A percentile compares a stretch with the other conserved stretches of the same genome.
Evolutionary conservation across 2,329 filamentous ascomycete genomes (phyloP).

Genomic region (Aspergillus sp.): DNA sequence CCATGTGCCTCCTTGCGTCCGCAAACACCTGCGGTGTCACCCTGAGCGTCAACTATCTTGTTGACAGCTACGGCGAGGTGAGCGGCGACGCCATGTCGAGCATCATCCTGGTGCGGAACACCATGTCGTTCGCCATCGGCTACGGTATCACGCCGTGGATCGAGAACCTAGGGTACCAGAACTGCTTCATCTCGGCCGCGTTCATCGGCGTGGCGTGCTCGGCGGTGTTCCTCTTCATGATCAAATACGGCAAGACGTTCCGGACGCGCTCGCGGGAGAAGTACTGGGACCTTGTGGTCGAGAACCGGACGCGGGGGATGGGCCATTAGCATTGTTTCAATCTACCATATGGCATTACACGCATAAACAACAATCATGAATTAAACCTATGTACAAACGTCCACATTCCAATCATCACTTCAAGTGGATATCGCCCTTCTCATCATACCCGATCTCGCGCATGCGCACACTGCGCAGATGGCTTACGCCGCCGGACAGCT

Average conservation of each 20-base stretch:
- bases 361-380: background rate
- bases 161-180: constrained; percentile 42
- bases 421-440: constrained; percentile 58
- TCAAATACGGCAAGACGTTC: constrained; percentile 38
- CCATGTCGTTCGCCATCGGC: constrained; percentile 48
- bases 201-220: constrained; percentile 38
- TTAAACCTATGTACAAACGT: background rate
- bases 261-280: constrained; percentile 32
- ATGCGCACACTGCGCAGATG: constrained; percentile 74
- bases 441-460: constrained; percentile 71
- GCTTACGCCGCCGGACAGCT: constrained; percentile 65
- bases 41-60: constrained; percentile 40
- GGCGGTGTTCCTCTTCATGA: constrained; percentile 40
- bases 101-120: constrained; percentile 49
- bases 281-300: constrained; percentile 38
- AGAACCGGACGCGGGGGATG: constrained; percentile 35
- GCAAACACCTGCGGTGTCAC: constrained; percentile 38
- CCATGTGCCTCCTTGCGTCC: constrained; percentile 44
- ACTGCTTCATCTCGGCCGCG: constrained; percentile 45
- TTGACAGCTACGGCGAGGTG: constrained; percentile 42
- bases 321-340: constrained; percentile 19
- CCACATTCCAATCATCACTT: constrained; percentile 8
- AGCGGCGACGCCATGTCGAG: constrained; percentile 42
- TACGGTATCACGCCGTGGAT: constrained; percentile 51
- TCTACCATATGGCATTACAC: too few relatives aligned